A percentile compares a stretch with the other conserved stretches of the same genome.
These are phyloP conservation scores for Fraxinus quadrangulata DNA, from an alignment of 257 asterid species.

Conservation along the genomic window DNA sequence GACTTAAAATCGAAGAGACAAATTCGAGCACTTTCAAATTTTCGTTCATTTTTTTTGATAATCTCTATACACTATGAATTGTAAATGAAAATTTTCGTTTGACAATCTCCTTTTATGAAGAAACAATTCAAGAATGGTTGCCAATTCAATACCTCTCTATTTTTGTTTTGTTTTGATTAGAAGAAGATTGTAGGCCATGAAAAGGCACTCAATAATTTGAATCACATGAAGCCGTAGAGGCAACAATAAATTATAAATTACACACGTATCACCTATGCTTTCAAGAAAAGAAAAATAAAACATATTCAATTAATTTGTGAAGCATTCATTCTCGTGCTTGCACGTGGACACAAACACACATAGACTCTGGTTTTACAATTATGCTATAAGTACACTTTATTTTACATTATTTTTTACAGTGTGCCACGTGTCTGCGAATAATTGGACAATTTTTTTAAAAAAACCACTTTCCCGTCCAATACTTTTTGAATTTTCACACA, in stretches of 20 bases:
- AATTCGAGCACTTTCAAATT: neutral
- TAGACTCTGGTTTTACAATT: conserved; percentile 37
- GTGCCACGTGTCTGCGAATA: too few species aligned
- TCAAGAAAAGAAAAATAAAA: conserved; percentile 27
- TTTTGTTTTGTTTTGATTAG: conserved; percentile 32
- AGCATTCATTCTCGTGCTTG: conserved; percentile 42
- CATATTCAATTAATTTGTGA: conserved; percentile 31
- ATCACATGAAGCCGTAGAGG: conserved; percentile 53
- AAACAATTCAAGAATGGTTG: conserved; percentile 16
- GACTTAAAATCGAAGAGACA: neutral
- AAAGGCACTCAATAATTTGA: conserved; percentile 51
- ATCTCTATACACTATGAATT: too few species aligned
- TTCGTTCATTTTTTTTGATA: neutral
- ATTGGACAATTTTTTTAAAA: too few species aligned
- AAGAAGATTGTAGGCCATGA: conserved; percentile 46
- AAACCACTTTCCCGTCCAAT: neutral
- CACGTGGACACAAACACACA: conserved; percentile 56
- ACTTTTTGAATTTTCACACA: too few species aligned
- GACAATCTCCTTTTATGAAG: neutral
- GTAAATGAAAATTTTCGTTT: neutral
- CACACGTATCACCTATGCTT: conserved; percentile 29
- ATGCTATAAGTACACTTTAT: conserved; percentile 23
- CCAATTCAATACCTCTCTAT: conserved; percentile 26
- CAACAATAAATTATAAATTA: conserved; percentile 30
- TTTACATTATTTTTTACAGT: too few species aligned